phyloP scores from a whole-genome alignment of 2,329 filamentous ascomycete genomes.

The Akanthomyces muscarius region DNA sequence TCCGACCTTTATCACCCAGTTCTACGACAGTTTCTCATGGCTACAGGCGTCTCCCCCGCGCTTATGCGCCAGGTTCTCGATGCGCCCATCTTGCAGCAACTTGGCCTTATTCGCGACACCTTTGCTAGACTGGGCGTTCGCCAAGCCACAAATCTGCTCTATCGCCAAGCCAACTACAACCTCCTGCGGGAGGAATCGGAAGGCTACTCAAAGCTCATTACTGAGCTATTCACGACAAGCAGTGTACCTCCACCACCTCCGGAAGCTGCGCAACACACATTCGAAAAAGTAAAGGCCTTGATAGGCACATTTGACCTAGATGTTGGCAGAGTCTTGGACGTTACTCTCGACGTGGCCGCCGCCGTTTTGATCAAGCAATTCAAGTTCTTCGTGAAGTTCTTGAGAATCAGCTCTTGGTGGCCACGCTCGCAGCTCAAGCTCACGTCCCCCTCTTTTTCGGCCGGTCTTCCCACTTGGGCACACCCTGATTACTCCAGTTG shows the following conservation, averaged over 20 bases:
- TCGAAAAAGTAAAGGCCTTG: constrained; percentile 87
- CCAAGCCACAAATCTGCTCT: constrained; percentile 87
- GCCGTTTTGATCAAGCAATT: constrained; percentile 89
- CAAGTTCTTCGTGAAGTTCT: constrained; percentile 89
- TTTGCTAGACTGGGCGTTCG: constrained; percentile 81
- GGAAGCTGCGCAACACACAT: constrained; percentile 77
- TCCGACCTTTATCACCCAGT: constrained; percentile 43
- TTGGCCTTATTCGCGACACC: constrained; percentile 79
- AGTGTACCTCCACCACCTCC: constrained; percentile 68
- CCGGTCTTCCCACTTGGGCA: constrained; percentile 81
- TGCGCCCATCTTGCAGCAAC: constrained; percentile 64
- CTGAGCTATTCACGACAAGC: constrained; percentile 89
- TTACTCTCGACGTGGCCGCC: constrained; percentile 91
- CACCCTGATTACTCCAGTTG: constrained; percentile 64
- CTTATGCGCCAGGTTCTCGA: constrained; percentile 84
- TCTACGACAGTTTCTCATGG: constrained; percentile 65
- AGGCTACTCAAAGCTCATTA: constrained; percentile 93
- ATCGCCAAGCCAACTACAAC: constrained; percentile 96
- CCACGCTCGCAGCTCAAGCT: constrained; percentile 57
- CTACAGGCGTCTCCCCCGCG: constrained; percentile 66
- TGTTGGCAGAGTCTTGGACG: constrained; percentile 88
- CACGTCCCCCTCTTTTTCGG: constrained; percentile 44
- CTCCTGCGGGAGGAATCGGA: constrained; percentile 91
- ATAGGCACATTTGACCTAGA: constrained; percentile 97
- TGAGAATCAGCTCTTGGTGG: constrained; percentile 96